Evolutionary conservation across 208 protist genomes (phyloP).

Genomic region (Ichthyophonus hoferi): DNA sequence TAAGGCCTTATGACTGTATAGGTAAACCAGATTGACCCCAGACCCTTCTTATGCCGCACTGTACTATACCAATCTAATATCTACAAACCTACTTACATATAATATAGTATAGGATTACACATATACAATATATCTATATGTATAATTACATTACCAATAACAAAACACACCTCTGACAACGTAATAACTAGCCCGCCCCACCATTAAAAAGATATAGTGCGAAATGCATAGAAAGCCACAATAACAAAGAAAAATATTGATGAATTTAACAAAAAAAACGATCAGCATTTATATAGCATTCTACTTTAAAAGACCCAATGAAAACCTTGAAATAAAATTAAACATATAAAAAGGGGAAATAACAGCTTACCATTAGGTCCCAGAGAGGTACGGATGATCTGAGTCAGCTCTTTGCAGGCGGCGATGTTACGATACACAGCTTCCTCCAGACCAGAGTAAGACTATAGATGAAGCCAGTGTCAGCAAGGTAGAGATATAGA

Average conservation of each 20-base stretch:
- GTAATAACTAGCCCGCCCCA: too few relatives aligned
- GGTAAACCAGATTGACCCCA: too few relatives aligned
- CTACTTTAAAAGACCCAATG: not conserved
- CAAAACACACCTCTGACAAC: too few relatives aligned
- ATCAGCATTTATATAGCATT: not conserved
- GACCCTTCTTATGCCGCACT: too few relatives aligned
- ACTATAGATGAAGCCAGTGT: slow-evolving; percentile 44
- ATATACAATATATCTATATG: too few relatives aligned
- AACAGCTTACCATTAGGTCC: slow-evolving; percentile 85
- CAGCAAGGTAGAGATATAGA: not conserved
- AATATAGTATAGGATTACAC: too few relatives aligned
- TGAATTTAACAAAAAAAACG: not conserved
- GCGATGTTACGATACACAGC: slow-evolving; percentile 96
- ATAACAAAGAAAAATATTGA: slow-evolving; percentile 1
- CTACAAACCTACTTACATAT: too few relatives aligned
- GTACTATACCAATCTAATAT: too few relatives aligned
- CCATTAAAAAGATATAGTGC: too few relatives aligned
- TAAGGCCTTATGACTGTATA: too few relatives aligned
- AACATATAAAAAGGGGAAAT: slow-evolving; percentile 19
- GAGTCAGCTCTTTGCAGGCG: slow-evolving; percentile 88
- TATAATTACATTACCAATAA: too few relatives aligned
- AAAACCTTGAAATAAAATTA: slow-evolving; percentile 3
- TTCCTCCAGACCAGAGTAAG: slow-evolving; percentile 82
- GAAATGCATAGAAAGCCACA: slow-evolving; percentile 10
- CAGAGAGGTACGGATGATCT: slow-evolving; percentile 92